A percentile compares a stretch with the other conserved stretches of the same genome.
Evolutionary conservation across 257 asterid genomes (phyloP).

Genomic region (Henckelia pumila): DNA sequence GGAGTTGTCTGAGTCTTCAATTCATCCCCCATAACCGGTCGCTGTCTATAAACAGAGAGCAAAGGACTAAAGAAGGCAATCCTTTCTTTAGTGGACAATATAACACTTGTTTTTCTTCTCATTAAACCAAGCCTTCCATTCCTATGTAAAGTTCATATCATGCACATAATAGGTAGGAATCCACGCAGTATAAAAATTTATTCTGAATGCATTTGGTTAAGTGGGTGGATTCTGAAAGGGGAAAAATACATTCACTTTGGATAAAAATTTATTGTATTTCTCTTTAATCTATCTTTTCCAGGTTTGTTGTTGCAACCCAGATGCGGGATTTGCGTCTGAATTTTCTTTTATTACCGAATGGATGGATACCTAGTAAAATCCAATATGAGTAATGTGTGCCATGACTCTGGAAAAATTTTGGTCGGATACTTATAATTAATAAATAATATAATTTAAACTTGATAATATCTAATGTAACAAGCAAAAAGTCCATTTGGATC

Average conservation of each 20-base stretch:
- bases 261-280: too few species aligned
- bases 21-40: slow-evolving; percentile 53
- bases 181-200: not conserved
- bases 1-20: slow-evolving; percentile 31
- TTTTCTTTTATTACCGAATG: too few species aligned
- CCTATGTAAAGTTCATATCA: slow-evolving; percentile 26
- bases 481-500: too few species aligned
- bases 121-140: slow-evolving; percentile 22
- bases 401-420: too few species aligned
- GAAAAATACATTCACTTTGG: not conserved
- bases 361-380: too few species aligned
- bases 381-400: too few species aligned
- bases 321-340: not conserved
- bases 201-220: slow-evolving; percentile 6
- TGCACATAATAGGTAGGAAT: slow-evolving; percentile 25
- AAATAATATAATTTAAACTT: too few species aligned
- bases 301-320: too few species aligned
- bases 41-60: slow-evolving; percentile 31
- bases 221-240: not conserved
- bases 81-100: slow-evolving; percentile 46
- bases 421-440: too few species aligned
- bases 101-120: slow-evolving; percentile 34
- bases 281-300: not conserved
- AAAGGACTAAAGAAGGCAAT: slow-evolving; percentile 29
- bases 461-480: too few species aligned